phyloP scores from a whole-genome alignment of 179 eudicot species.

The Corrigiola litoralis region DNA sequence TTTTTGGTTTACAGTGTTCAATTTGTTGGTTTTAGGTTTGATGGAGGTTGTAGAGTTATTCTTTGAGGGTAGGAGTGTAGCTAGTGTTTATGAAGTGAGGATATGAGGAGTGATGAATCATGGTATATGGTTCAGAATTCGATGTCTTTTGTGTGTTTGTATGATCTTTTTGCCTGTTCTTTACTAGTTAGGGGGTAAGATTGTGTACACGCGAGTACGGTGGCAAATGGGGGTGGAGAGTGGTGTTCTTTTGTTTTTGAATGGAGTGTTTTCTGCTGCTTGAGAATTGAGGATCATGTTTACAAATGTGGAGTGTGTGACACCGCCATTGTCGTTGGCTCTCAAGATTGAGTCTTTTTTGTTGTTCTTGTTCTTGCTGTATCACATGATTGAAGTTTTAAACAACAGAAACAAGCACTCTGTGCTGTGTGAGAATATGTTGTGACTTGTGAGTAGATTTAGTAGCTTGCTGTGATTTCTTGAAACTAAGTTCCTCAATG shows the following conservation, averaged over 20 bases:
- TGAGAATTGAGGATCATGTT: too few relatives aligned
- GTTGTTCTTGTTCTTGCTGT: too few relatives aligned
- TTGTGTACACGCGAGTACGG: not conserved
- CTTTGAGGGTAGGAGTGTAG: conserved; percentile 1
- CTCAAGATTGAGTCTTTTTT: too few relatives aligned
- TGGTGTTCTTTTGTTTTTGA: not conserved
- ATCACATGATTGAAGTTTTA: too few relatives aligned
- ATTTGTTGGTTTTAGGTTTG: not conserved
- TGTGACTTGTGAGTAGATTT: too few relatives aligned
- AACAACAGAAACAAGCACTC: too few relatives aligned
- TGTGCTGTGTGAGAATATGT: too few relatives aligned
- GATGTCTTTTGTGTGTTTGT: not conserved
- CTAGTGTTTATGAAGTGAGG: conserved; percentile 18
- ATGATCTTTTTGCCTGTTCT: not conserved
- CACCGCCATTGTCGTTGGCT: too few relatives aligned
- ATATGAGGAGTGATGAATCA: not conserved
- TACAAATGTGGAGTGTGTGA: too few relatives aligned
- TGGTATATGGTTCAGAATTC: not conserved
- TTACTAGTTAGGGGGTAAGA: not conserved
- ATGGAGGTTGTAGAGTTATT: not conserved
- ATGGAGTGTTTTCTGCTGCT: not conserved
- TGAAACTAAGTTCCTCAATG: too few relatives aligned
- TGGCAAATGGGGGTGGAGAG: not conserved
- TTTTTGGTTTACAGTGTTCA: not conserved
- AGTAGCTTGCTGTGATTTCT: too few relatives aligned